These are phyloP conservation scores for Calonectria multiphialidica DNA, from an alignment of 2,329 filamentous ascomycete genomes.

Conservation along the genomic window DNA sequence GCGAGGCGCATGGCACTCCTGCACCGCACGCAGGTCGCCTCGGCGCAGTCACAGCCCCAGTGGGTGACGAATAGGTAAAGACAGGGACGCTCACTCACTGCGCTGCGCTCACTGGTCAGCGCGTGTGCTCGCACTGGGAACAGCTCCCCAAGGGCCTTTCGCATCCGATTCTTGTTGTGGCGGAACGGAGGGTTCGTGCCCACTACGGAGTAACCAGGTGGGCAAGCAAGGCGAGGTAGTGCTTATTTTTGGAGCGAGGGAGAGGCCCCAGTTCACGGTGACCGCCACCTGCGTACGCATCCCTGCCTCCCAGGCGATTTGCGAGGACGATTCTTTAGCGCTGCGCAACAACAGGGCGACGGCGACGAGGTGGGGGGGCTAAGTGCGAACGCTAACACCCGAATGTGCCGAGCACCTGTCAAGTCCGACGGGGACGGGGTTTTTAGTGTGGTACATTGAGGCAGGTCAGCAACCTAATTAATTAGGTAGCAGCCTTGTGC, in stretches of 20 bases:
- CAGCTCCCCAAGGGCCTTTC: not conserved
- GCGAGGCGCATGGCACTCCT: slow-evolving; percentile 15
- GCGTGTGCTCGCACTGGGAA: slow-evolving; percentile 6
- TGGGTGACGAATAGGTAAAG: slow-evolving; percentile 31
- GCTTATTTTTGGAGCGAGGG: slow-evolving; percentile 35
- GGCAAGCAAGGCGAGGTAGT: slow-evolving; percentile 5
- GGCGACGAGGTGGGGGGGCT: not conserved
- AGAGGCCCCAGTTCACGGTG: not conserved
- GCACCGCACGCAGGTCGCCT: not conserved
- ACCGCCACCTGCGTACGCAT: slow-evolving; percentile 39
- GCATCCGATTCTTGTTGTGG: not conserved
- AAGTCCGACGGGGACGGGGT: slow-evolving; percentile 1
- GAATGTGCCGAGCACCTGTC: slow-evolving; percentile 20
- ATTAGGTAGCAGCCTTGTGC: slow-evolving; percentile 16
- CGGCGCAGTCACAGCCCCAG: slow-evolving; percentile 30
- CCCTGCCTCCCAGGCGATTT: slow-evolving; percentile 1
- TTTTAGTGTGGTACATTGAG: not conserved
- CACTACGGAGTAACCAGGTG: not conserved
- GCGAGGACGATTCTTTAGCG: slow-evolving; percentile 24
- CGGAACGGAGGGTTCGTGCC: not conserved
- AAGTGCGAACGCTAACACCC: slow-evolving; percentile 13
- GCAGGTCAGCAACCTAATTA: slow-evolving; percentile 8
- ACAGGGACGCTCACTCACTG: not conserved
- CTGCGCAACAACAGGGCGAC: not conserved
- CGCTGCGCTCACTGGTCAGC: not conserved